These are phyloP conservation scores for Purpureocillium lavendulum DNA, from an alignment of 2,329 filamentous ascomycete genomes.

Conservation along the genomic window DNA sequence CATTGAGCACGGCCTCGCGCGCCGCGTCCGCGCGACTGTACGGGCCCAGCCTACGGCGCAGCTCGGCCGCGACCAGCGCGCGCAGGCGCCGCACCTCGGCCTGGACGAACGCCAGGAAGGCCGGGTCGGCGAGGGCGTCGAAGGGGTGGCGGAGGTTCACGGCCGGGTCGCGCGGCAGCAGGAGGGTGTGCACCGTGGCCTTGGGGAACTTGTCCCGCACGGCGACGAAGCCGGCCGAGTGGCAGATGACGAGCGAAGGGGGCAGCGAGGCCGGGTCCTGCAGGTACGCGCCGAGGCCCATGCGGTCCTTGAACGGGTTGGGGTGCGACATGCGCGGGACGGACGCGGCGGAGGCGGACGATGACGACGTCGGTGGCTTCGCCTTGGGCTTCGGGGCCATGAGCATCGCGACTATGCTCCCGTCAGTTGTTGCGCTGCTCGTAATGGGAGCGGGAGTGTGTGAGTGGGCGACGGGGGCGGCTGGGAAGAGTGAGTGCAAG, in stretches of 20 bases:
- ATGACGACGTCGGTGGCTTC: conserved; percentile 19
- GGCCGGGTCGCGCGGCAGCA: conserved; percentile 65
- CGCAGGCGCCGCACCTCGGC: conserved; percentile 54
- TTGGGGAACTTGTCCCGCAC: conserved; percentile 86
- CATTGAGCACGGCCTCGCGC: conserved; percentile 60
- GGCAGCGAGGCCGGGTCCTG: conserved; percentile 53
- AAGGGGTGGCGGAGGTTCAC: conserved; percentile 65
- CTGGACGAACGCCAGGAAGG: conserved; percentile 58
- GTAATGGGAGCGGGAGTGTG: too few relatives aligned
- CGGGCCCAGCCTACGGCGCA: conserved; percentile 59
- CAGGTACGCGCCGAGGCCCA: conserved; percentile 62
- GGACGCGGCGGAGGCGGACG: too few relatives aligned
- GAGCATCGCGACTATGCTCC: conserved; percentile 25
- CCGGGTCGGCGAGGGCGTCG: conserved; percentile 61
- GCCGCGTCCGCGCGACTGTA: conserved; percentile 54
- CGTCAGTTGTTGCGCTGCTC: too few relatives aligned
- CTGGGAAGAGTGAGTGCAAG: too few relatives aligned
- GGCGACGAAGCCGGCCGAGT: conserved; percentile 60
- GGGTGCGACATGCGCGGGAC: conserved; percentile 10
- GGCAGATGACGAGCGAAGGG: conserved; percentile 53
- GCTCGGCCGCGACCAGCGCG: conserved; percentile 61
- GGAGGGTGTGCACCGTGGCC: conserved; percentile 71
- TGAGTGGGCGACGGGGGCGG: too few relatives aligned
- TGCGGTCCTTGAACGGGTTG: conserved; percentile 38
- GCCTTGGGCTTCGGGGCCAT: conserved; percentile 29